These are phyloP conservation scores for Rhizopus sp. DNA, from an alignment of 371 early-diverging fungal genomes.

Conservation along the genomic window DNA sequence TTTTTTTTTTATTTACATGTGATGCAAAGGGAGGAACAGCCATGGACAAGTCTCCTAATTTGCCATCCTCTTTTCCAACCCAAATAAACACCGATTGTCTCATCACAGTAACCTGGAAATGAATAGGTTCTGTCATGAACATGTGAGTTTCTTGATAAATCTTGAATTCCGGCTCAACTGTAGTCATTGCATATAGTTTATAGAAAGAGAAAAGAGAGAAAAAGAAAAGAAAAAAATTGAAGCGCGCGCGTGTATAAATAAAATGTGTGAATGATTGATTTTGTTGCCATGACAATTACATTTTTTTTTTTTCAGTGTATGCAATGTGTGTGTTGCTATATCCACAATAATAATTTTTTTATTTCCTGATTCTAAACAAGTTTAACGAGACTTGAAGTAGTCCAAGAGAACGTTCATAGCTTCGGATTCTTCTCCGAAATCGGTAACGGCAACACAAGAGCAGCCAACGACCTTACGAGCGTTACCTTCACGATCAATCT, in stretches of 20 bases:
- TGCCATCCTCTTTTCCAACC: constrained; percentile 42
- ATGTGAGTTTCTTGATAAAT: constrained; percentile 46
- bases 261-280: too few species aligned
- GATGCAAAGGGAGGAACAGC: constrained; percentile 40
- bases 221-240: too few species aligned
- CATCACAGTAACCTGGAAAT: constrained; percentile 44
- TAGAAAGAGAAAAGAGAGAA: too few species aligned
- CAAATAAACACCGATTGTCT: constrained; percentile 41
- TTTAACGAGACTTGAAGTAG: constrained; percentile 29
- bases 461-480: constrained; percentile 97
- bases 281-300: too few species aligned
- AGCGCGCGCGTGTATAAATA: too few species aligned
- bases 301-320: not conserved
- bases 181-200: not conserved
- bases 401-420: constrained; percentile 96
- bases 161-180: constrained; percentile 29
- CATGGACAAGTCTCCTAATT: constrained; percentile 44
- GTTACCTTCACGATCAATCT: constrained; percentile 98
- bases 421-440: constrained; percentile 98
- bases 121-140: constrained; percentile 40
- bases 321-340: not conserved
- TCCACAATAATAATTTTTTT: not conserved
- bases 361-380: not conserved
- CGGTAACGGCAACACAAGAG: constrained; percentile 95
- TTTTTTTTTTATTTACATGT: constrained; percentile 30